phyloP scores from a whole-genome alignment of 1,284 basidiomycete genomes.

The Puccinia horiana region DNA sequence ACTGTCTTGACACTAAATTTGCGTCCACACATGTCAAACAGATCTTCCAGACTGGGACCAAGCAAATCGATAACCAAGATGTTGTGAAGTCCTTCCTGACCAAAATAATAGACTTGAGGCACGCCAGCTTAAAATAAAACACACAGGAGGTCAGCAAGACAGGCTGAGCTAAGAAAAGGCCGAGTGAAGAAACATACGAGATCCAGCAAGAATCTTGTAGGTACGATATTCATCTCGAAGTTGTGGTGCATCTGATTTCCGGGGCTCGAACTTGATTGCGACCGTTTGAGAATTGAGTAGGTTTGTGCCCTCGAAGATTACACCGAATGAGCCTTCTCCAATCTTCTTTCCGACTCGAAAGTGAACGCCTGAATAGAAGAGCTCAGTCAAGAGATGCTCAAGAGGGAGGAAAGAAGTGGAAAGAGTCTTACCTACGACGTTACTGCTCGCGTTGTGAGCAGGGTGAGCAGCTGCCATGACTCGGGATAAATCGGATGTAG shows the following conservation, averaged over 20 bases:
- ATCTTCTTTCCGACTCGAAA: conserved; percentile 81
- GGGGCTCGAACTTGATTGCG: conserved; percentile 96
- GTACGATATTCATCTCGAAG: conserved; percentile 93
- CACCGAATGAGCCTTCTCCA: conserved; percentile 63
- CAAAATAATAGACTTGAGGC: conserved; percentile 95
- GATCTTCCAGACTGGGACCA: conserved; percentile 86
- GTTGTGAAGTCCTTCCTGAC: conserved; percentile 95
- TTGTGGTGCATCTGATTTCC: conserved; percentile 94
- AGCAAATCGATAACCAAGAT: conserved; percentile 94
- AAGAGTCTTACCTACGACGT: conserved; percentile 55
- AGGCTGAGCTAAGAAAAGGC: neutral
- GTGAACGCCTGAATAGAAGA: conserved; percentile 66
- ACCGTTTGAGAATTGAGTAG: conserved; percentile 91
- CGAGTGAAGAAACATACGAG: conserved; percentile 67
- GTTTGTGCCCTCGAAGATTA: conserved; percentile 72
- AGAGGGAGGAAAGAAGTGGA: neutral
- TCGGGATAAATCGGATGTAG: neutral
- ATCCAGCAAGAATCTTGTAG: conserved; percentile 90
- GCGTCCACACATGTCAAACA: conserved; percentile 93
- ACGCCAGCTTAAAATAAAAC: conserved; percentile 68
- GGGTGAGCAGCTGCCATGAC: conserved; percentile 55
- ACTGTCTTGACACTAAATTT: conserved; percentile 95
- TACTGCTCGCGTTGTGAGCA: conserved; percentile 56
- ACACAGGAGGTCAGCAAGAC: neutral
- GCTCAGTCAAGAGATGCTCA: neutral